A percentile compares a stretch with the other conserved stretches of the same genome.
Evolutionary conservation across 2,329 filamentous ascomycete species (phyloP).

Genomic region (Verticillium longisporum): DNA sequence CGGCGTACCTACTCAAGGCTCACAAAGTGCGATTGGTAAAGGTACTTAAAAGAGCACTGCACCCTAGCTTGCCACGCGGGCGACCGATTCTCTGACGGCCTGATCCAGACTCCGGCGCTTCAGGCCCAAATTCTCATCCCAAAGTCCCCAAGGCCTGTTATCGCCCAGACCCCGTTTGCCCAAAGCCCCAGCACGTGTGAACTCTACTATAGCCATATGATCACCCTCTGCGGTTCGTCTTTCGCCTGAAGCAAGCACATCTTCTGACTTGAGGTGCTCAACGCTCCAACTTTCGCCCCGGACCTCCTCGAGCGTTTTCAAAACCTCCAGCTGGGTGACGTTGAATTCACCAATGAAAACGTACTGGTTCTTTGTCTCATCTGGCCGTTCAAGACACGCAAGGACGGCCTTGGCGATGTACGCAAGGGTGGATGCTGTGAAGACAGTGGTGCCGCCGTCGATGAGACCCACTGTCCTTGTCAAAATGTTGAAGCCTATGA

Average conservation of each 20-base stretch:
- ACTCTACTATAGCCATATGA: background rate
- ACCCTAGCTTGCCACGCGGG: no score
- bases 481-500: constrained; percentile 11
- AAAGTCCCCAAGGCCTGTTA: background rate
- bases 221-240: background rate
- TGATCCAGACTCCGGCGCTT: background rate
- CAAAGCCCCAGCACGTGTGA: background rate
- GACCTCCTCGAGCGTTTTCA: background rate
- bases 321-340: background rate
- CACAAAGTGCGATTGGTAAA: no score
- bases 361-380: background rate
- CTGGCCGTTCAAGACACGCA: background rate
- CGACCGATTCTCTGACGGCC: background rate
- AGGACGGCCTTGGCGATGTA: background rate
- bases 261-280: background rate
- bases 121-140: constrained; percentile 1
- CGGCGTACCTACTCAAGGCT: no score
- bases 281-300: background rate
- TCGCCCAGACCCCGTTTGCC: background rate
- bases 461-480: constrained; percentile 6
- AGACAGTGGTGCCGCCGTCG: background rate
- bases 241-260: background rate
- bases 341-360: background rate
- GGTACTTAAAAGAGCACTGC: no score
- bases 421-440: background rate